A percentile compares a stretch with the other conserved stretches of the same genome.
These are phyloP conservation scores for Kwoniella dejecticola DNA, from an alignment of 768 basidiomycete genomes.

Conservation along the genomic window DNA sequence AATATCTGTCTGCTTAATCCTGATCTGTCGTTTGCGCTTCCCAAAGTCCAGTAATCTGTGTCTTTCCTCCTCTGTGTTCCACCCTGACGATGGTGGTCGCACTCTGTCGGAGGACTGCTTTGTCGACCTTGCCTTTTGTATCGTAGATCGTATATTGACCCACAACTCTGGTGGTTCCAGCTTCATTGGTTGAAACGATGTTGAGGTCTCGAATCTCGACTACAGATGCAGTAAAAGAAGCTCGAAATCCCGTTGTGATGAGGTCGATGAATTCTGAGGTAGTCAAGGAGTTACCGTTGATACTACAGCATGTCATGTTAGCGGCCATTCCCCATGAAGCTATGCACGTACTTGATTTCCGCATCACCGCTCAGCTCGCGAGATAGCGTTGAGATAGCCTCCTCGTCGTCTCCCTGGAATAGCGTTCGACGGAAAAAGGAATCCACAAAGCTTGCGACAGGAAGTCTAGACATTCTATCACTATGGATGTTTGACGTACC, in stretches of 20 bases:
- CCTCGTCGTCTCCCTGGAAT: conserved; percentile 5
- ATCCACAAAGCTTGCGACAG: conserved; percentile 13
- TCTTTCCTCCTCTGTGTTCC: conserved; percentile 10
- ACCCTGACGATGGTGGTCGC: conserved; percentile 15
- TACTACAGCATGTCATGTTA: not conserved
- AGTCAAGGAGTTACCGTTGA: conserved; percentile 7
- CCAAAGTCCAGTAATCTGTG: conserved; percentile 9
- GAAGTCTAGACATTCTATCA: conserved; percentile 2
- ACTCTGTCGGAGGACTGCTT: conserved; percentile 5
- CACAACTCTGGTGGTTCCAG: conserved; percentile 1
- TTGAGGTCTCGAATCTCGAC: conserved; percentile 14
- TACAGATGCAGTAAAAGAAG: conserved; percentile 3
- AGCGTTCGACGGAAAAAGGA: conserved; percentile 12
- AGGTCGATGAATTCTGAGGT: conserved; percentile 2
- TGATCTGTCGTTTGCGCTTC: conserved; percentile 12
- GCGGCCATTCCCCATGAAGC: not conserved
- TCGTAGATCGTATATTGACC: conserved; percentile 13
- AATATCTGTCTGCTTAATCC: not conserved
- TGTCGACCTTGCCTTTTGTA: conserved; percentile 9
- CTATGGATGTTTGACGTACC: too few species aligned
- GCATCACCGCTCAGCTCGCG: conserved; percentile 10
- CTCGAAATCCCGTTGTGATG: conserved; percentile 15
- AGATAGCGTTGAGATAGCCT: not conserved
- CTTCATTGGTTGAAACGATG: conserved; percentile 4
- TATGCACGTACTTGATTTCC: conserved; percentile 11